Percentiles rank a stretch among this genome's conserved stretches.
These are phyloP conservation scores for Nicotiana rustica DNA, from an alignment of 305 asterid genomes.

Conservation along the genomic window DNA sequence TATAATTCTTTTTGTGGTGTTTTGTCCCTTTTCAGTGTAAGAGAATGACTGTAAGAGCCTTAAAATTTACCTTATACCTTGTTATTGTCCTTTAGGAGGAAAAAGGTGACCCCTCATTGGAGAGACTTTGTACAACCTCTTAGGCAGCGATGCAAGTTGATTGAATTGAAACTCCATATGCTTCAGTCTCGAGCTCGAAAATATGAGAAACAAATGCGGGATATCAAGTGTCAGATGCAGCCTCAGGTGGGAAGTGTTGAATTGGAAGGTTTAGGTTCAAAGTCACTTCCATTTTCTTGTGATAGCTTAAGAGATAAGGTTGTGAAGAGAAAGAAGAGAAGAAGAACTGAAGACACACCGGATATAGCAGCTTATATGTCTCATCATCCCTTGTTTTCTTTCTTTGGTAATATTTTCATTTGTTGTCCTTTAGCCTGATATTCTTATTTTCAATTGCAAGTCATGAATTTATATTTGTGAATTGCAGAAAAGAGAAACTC, in stretches of 20 bases:
- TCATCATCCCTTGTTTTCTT: conserved; percentile 74
- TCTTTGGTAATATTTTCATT: conserved; percentile 58
- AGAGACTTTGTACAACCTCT: conserved; percentile 70
- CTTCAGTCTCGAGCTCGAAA: conserved; percentile 55
- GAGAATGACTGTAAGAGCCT: neutral
- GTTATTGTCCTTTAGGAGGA: conserved; percentile 61
- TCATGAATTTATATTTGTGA: conserved; percentile 40
- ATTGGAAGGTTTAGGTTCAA: conserved; percentile 51
- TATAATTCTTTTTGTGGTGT: neutral
- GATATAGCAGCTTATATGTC: conserved; percentile 72
- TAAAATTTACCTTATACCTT: conserved; percentile 34
- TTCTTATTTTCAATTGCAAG: conserved; percentile 35
- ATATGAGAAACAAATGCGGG: conserved; percentile 68
- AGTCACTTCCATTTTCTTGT: conserved; percentile 61
- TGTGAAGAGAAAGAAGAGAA: conserved; percentile 81
- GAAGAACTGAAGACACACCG: conserved; percentile 59
- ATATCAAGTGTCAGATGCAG: conserved; percentile 46
- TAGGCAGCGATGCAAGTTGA: conserved; percentile 94
- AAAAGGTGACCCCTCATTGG: conserved; percentile 78
- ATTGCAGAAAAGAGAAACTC: conserved; percentile 65
- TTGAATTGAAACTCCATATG: conserved; percentile 73
- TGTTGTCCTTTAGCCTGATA: conserved; percentile 26
- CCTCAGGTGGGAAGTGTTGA: conserved; percentile 43
- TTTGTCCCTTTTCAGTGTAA: conserved; percentile 26
- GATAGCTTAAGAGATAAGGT: conserved; percentile 42